Conservation (phyloP, 345 rosid genomes). For the Jatropha curcas region DNA sequence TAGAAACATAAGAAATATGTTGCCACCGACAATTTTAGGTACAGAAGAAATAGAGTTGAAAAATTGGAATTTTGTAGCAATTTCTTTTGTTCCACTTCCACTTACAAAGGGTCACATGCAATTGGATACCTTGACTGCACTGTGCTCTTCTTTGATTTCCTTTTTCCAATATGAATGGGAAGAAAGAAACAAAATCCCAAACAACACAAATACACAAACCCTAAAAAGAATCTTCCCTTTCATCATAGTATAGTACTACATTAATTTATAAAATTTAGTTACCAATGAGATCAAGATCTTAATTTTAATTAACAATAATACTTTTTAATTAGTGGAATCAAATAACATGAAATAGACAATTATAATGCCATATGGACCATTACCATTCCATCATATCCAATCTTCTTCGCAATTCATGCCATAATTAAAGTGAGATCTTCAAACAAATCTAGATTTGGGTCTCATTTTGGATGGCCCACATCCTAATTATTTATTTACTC, state of each 20-base stretch:
- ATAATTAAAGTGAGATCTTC: neutral
- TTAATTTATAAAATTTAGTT: neutral
- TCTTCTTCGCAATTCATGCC: neutral
- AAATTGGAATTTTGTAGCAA: neutral
- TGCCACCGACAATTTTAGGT: slow-evolving; percentile 2
- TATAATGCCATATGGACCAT: neutral
- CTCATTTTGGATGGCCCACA: neutral
- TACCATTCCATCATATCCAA: neutral
- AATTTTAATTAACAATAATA: neutral
- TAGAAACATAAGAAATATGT: neutral
- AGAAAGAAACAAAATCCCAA: neutral
- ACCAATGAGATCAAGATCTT: slow-evolving; percentile 5
- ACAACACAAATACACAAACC: neutral
- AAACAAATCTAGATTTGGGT: slow-evolving; percentile 11
- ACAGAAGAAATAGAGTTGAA: neutral
- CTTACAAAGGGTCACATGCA: slow-evolving; percentile 4
- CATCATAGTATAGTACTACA: neutral
- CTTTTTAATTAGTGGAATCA: neutral
- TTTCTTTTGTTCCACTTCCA: neutral
- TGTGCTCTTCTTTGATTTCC: neutral
- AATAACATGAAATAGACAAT: neutral
- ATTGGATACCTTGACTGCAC: neutral
- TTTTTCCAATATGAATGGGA: neutral
- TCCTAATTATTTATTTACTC: no score
- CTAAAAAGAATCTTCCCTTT: neutral